These are phyloP conservation scores for Diaporthe eres DNA, from an alignment of 2,329 filamentous ascomycete genomes.

Conservation along the genomic window DNA sequence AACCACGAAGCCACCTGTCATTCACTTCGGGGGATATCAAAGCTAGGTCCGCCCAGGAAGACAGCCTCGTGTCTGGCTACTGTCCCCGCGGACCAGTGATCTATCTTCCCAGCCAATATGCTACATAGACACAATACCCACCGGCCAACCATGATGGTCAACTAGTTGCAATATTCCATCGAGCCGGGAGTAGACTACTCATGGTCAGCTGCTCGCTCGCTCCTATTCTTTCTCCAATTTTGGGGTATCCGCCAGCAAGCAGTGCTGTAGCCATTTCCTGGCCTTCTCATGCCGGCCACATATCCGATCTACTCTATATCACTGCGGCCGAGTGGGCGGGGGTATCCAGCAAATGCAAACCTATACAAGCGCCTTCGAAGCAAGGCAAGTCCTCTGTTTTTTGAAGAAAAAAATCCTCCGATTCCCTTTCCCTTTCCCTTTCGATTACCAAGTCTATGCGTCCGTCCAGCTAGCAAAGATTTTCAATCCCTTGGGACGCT, in stretches of 20 bases:
- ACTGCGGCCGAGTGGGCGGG: not conserved
- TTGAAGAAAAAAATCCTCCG: not conserved
- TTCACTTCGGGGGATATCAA: not conserved
- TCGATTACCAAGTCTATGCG: not conserved
- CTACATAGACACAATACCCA: not conserved
- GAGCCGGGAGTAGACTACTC: not conserved
- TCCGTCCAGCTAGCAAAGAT: not conserved
- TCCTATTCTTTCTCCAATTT: not conserved
- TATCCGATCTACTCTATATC: constrained; percentile 20
- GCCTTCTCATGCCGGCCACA: not conserved
- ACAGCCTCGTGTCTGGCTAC: not conserved
- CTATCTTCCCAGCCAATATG: not conserved
- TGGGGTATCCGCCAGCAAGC: not conserved
- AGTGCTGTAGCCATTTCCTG: not conserved
- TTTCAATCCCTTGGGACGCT: constrained; percentile 19
- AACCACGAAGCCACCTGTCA: not conserved
- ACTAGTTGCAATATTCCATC: not conserved
- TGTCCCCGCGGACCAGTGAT: not conserved
- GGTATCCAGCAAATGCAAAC: constrained; percentile 25
- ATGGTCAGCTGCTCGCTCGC: not conserved
- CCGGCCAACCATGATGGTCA: not conserved
- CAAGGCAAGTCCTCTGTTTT: not conserved
- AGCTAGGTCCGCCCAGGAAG: not conserved
- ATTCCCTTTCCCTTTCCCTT: not conserved
- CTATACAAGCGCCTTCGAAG: not conserved